Conservation (phyloP, 306 rosid genomes). For the Heteromeles arbutifolia region DNA sequence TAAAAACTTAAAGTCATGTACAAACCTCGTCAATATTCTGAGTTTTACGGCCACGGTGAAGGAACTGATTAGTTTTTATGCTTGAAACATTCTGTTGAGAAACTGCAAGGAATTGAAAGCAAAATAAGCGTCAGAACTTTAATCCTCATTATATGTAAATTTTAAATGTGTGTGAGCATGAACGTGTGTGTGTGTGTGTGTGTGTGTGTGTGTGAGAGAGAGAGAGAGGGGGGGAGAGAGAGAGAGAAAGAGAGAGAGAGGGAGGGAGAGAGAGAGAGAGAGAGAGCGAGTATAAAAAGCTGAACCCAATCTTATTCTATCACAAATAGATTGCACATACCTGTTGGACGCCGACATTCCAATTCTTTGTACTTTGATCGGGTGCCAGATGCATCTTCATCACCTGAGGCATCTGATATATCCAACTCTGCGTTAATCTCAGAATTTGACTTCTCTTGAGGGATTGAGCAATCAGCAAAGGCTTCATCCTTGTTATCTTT, state of each 20-base stretch:
- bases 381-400: slow-evolving; percentile 64
- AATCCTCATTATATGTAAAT: neutral
- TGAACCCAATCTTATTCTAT: slow-evolving; percentile 2
- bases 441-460: slow-evolving; percentile 95
- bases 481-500: slow-evolving; percentile 62
- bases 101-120: slow-evolving; percentile 39
- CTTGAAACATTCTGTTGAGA: slow-evolving; percentile 59
- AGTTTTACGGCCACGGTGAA: slow-evolving; percentile 75
- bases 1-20: slow-evolving; percentile 15
- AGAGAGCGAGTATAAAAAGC: neutral
- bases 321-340: slow-evolving; percentile 33
- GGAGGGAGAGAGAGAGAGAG: neutral
- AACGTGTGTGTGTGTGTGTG: neutral
- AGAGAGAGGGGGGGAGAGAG: neutral
- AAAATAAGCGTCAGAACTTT: slow-evolving; percentile 17
- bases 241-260: neutral
- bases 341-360: slow-evolving; percentile 44
- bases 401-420: slow-evolving; percentile 90
- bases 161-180: neutral
- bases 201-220: neutral
- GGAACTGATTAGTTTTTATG: slow-evolving; percentile 67
- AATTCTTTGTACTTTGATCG: slow-evolving; percentile 54
- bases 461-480: slow-evolving; percentile 71
- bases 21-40: slow-evolving; percentile 91
- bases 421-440: slow-evolving; percentile 94